These are phyloP conservation scores for Nicotiana obtusifolia DNA, from an alignment of 257 asterid genomes.

Conservation along the genomic window DNA sequence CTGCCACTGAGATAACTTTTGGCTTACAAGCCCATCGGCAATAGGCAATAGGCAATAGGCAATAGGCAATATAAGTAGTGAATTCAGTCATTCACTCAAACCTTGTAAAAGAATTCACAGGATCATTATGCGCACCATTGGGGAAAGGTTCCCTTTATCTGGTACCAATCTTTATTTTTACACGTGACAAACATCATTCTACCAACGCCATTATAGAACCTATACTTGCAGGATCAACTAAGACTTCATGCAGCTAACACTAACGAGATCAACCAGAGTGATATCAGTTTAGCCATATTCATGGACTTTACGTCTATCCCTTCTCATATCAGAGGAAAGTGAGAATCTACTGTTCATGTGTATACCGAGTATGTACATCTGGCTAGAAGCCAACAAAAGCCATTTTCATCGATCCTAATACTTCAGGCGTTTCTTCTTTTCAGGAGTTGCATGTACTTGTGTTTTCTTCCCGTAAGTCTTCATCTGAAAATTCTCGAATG, in stretches of 20 bases:
- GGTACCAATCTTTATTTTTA: not conserved
- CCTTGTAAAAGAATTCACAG: not conserved
- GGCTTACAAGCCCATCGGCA: not conserved
- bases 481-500: constrained; percentile 73
- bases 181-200: not conserved
- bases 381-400: not conserved
- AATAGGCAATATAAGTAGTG: not conserved
- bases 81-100: not conserved
- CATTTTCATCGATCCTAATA: not conserved
- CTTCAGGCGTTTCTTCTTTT: constrained; percentile 43
- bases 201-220: not conserved
- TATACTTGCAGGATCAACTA: not conserved
- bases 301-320: not conserved
- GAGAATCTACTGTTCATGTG: not conserved
- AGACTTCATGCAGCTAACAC: not conserved
- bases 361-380: not conserved
- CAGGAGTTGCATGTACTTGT: constrained; percentile 81
- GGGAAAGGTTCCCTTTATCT: not conserved
- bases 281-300: not conserved
- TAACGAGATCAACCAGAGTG: not conserved
- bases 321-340: not conserved
- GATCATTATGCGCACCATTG: not conserved
- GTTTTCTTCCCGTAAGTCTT: constrained; percentile 64
- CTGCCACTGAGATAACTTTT: not conserved
- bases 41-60: too few relatives aligned